These are phyloP conservation scores for Pseudomassariella vexata DNA, from an alignment of 2,329 filamentous ascomycete genomes.

Conservation along the genomic window DNA sequence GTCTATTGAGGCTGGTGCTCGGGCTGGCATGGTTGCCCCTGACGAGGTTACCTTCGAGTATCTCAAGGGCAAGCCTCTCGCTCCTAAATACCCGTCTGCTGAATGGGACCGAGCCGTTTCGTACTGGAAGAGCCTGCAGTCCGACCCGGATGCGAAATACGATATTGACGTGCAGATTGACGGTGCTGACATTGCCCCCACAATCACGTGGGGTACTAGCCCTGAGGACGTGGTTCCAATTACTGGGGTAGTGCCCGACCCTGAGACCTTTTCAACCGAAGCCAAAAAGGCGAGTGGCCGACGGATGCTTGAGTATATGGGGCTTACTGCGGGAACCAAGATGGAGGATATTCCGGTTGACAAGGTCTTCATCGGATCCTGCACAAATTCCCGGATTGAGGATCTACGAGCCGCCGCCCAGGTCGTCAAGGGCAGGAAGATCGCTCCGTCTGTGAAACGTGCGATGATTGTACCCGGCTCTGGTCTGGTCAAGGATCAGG, in stretches of 20 bases:
- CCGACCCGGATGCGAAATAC: slow-evolving; percentile 83
- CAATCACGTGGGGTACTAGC: slow-evolving; percentile 93
- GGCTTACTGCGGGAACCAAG: slow-evolving; percentile 73
- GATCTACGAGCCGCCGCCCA: slow-evolving; percentile 83
- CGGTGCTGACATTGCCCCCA: slow-evolving; percentile 87
- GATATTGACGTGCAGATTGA: slow-evolving; percentile 88
- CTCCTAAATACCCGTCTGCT: slow-evolving; percentile 74
- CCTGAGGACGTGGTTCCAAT: slow-evolving; percentile 96
- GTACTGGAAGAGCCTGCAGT: slow-evolving; percentile 84
- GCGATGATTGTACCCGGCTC: slow-evolving; percentile 97
- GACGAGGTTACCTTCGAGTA: slow-evolving; percentile 94
- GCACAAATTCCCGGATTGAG: slow-evolving; percentile 95
- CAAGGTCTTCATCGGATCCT: slow-evolving; percentile 97
- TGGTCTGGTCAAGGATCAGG: slow-evolving; percentile 86
- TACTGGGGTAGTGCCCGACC: slow-evolving; percentile 82
- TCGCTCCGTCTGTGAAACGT: slow-evolving; percentile 83
- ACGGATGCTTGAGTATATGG: slow-evolving; percentile 94
- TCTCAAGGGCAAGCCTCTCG: slow-evolving; percentile 83
- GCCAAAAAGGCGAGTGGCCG: slow-evolving; percentile 74
- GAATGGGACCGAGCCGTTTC: slow-evolving; percentile 85
- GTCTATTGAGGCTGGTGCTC: slow-evolving; percentile 93
- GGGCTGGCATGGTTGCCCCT: slow-evolving; percentile 94
- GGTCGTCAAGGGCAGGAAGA: slow-evolving; percentile 80
- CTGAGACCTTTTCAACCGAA: slow-evolving; percentile 76
- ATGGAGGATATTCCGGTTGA: slow-evolving; percentile 92